phyloP scores from a whole-genome alignment of 148 eudicot genomes.

The Drosera capensis region DNA sequence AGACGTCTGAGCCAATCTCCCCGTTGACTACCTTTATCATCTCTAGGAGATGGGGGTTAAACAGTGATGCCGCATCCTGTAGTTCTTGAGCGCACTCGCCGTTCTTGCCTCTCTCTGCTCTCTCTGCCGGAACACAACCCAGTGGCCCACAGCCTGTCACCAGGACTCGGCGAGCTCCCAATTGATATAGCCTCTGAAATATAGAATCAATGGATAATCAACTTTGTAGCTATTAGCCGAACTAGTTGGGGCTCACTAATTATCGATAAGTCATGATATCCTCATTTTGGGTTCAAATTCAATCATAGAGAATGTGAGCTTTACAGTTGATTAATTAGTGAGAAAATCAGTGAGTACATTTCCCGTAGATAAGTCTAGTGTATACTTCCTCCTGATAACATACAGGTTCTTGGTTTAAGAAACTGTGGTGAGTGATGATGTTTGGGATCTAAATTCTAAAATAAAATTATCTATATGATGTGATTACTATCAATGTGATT shows the following conservation, averaged over 20 bases:
- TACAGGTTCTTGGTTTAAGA: no score
- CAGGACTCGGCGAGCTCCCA: conserved; percentile 41
- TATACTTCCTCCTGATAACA: no score
- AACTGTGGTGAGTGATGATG: no score
- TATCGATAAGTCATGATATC: neutral
- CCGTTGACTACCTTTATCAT: conserved; percentile 18
- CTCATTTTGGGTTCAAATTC: neutral
- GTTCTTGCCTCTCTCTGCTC: conserved; percentile 31
- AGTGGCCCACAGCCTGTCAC: conserved; percentile 46
- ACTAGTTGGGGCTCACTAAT: neutral
- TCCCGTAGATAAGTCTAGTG: no score
- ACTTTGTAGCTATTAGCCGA: neutral
- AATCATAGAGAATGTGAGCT: no score
- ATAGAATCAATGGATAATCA: neutral
- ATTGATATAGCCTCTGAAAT: conserved; percentile 24
- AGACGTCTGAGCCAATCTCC: conserved; percentile 21
- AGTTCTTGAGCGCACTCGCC: conserved; percentile 29
- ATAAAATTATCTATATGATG: no score
- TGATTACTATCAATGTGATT: no score
- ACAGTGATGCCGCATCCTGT: conserved; percentile 19
- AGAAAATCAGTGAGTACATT: no score
- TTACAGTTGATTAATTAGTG: no score
- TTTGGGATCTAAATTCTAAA: no score
- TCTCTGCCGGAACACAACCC: conserved; percentile 42
- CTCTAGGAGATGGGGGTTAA: conserved; percentile 26